phyloP scores from a whole-genome alignment of 129 eudicot genomes.

The Daucus carota region DH1_v3.0 NC_030387.2:40137501-40138000 shows the following conservation, averaged over 20 bases:
- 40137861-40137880: no score
- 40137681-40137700: background rate
- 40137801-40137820: slow-evolving; percentile 87
- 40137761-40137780: slow-evolving; percentile 92
- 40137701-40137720: background rate
- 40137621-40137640: slow-evolving; percentile 52
- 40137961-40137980: no score
- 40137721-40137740: background rate
- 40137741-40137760: slow-evolving; percentile 81
- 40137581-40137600: slow-evolving; percentile 84
- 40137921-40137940: no score
- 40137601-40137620: slow-evolving; percentile 58
- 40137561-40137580: slow-evolving; percentile 74
- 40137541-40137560: slow-evolving; percentile 74
- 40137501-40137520: background rate
- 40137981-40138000: no score
- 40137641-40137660: slow-evolving; percentile 55
- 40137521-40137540: slow-evolving; percentile 80
- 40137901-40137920: no score
- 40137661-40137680: no score
- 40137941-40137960: no score
- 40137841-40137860: no score
- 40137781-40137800: slow-evolving; percentile 72
- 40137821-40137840: no score
- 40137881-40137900: no score